These are phyloP conservation scores for Setomelanomma holmii DNA, from an alignment of 2,329 filamentous ascomycete species.

Conservation along the genomic window DNA sequence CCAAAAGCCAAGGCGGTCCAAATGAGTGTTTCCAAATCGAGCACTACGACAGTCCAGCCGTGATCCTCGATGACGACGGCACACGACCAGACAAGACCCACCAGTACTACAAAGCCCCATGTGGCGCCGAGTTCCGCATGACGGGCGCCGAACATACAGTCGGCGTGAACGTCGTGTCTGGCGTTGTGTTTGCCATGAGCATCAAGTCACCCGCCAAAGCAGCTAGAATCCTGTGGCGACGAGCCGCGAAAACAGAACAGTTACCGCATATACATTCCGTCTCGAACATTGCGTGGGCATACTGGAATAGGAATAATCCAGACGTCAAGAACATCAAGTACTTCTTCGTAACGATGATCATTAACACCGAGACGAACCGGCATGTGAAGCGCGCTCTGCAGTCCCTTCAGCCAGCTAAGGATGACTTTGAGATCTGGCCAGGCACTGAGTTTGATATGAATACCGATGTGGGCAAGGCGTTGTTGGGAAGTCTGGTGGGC, in stretches of 20 bases:
- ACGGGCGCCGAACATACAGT: slow-evolving; percentile 18
- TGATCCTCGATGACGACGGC: slow-evolving; percentile 6
- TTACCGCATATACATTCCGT: slow-evolving; percentile 23
- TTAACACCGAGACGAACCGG: slow-evolving; percentile 18
- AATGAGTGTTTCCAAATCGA: slow-evolving; percentile 23
- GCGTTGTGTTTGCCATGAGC: slow-evolving; percentile 14
- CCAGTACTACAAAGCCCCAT: slow-evolving; percentile 22
- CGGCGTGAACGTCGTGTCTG: slow-evolving; percentile 14
- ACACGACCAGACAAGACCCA: slow-evolving; percentile 1
- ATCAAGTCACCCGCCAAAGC: slow-evolving; percentile 7
- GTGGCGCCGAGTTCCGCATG: slow-evolving; percentile 15
- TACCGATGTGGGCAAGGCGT: slow-evolving; percentile 19
- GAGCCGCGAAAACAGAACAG: slow-evolving; percentile 8
- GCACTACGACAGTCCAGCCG: slow-evolving; percentile 15
- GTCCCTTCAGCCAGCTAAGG: slow-evolving; percentile 7
- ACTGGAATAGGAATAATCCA: slow-evolving; percentile 15
- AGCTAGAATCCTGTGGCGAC: slow-evolving; percentile 15
- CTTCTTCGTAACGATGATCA: slow-evolving; percentile 20
- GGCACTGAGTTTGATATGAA: slow-evolving; percentile 23
- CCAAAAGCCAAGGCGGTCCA: slow-evolving; percentile 12
- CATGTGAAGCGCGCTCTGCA: slow-evolving; percentile 16
- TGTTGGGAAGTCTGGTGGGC: slow-evolving; percentile 22
- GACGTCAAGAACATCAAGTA: slow-evolving; percentile 23
- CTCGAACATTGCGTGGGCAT: slow-evolving; percentile 30
- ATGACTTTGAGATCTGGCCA: slow-evolving; percentile 17